phyloP scores from a whole-genome alignment of 2,329 filamentous ascomycete genomes.

The Trichoderma lentiforme region DNA sequence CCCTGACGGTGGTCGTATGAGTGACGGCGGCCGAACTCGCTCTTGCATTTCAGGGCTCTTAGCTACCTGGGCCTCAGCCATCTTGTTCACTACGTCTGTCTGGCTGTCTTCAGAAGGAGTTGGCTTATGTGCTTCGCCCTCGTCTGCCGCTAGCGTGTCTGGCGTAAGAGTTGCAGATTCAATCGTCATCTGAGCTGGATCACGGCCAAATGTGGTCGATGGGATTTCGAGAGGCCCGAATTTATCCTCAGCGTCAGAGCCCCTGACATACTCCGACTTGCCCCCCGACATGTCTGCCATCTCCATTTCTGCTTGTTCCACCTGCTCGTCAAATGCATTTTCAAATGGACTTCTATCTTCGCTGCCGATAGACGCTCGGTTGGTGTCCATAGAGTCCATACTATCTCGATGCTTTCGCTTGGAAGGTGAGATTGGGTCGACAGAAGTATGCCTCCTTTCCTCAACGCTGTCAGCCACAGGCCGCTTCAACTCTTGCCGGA shows the following conservation, averaged over 20 bases:
- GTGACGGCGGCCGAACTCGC: conserved; percentile 29
- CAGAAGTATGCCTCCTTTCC: conserved; percentile 21
- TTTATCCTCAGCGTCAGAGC: conserved; percentile 18
- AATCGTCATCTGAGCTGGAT: conserved; percentile 22
- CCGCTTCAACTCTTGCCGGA: conserved; percentile 47
- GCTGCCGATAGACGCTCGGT: conserved; percentile 43
- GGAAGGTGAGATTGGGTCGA: conserved; percentile 44
- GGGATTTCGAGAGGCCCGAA: conserved; percentile 19
- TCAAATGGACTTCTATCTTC: conserved; percentile 34
- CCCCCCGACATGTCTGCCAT: conserved; percentile 25
- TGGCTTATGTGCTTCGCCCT: conserved; percentile 15
- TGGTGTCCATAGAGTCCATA: conserved; percentile 45
- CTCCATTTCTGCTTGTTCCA: conserved; percentile 26
- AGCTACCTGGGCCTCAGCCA: conserved; percentile 11
- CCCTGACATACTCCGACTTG: conserved; percentile 20
- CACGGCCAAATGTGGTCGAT: conserved; percentile 17
- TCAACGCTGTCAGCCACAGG: conserved; percentile 31
- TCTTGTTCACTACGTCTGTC: neutral
- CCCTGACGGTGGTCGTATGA: conserved; percentile 25
- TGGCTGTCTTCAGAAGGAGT: neutral
- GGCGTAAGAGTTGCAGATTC: conserved; percentile 28
- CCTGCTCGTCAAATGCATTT: conserved; percentile 31
- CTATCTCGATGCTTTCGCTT: conserved; percentile 48
- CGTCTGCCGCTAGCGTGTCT: conserved; percentile 26
- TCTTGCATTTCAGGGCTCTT: conserved; percentile 46